These are phyloP conservation scores for Kalmanozyma brasiliensis DNA, from an alignment of 1,284 basidiomycete species.

Conservation along the genomic window DNA sequence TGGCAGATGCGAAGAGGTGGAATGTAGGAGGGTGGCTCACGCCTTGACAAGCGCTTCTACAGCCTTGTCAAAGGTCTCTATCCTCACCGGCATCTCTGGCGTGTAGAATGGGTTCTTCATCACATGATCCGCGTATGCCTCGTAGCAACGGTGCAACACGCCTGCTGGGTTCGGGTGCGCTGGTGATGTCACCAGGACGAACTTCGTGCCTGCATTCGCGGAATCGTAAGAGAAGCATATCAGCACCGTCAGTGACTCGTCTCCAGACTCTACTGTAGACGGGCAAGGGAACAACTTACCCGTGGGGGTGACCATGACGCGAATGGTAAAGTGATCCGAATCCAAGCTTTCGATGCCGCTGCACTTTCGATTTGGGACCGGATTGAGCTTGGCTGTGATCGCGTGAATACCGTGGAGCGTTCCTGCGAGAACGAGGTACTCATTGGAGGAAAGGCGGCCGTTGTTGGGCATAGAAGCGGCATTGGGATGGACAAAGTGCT, in stretches of 20 bases:
- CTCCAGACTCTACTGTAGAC: too few relatives aligned
- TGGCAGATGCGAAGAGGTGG: background rate
- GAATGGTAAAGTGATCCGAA: conserved; percentile 90
- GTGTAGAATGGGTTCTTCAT: conserved; percentile 99
- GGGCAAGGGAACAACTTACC: conserved; percentile 73
- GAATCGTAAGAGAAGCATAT: too few relatives aligned
- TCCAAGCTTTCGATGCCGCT: conserved; percentile 93
- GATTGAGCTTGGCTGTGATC: conserved; percentile 90
- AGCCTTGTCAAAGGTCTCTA: conserved; percentile 83
- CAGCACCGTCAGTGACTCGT: too few relatives aligned
- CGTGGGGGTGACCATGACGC: conserved; percentile 87
- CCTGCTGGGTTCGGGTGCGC: conserved; percentile 74
- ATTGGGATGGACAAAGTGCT: conserved; percentile 72
- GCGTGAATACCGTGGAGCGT: conserved; percentile 98
- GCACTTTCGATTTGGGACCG: conserved; percentile 71
- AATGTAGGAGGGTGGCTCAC: background rate
- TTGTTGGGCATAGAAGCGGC: conserved; percentile 34
- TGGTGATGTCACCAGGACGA: conserved; percentile 86
- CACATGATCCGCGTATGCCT: conserved; percentile 89
- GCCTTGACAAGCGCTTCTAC: conserved; percentile 53
- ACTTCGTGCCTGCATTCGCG: conserved; percentile 99
- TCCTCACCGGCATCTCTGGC: conserved; percentile 97
- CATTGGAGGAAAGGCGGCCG: conserved; percentile 80
- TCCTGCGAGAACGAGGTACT: conserved; percentile 94
- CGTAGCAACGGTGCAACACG: conserved; percentile 80